Evolutionary conservation across 1,139 yeast species (phyloP).

Genomic region (Geotrichum citri-aurantii): DNA sequence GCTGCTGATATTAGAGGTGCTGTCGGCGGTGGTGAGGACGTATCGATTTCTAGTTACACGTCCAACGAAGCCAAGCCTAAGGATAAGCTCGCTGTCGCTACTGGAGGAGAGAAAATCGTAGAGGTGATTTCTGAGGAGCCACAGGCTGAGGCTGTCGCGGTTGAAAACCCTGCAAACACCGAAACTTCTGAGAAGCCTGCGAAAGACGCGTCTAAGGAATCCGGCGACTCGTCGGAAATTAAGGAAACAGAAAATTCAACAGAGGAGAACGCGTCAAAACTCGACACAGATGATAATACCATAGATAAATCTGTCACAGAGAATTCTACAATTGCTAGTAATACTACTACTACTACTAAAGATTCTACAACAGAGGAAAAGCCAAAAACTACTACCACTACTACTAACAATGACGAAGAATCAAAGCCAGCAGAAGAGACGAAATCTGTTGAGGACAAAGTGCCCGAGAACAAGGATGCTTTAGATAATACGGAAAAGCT

Average conservation of each 20-base stretch:
- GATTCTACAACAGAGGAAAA: constrained; percentile 4
- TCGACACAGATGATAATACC: background rate
- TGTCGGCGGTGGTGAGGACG: constrained; percentile 48
- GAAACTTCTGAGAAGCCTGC: constrained; percentile 8
- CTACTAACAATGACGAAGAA: background rate
- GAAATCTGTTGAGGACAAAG: background rate
- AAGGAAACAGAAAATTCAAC: constrained; percentile 10
- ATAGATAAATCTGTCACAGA: constrained; percentile 9
- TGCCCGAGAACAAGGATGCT: background rate
- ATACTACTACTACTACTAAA: constrained; percentile 8
- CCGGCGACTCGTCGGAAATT: background rate
- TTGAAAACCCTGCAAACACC: background rate
- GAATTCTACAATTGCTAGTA: background rate
- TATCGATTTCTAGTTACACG: constrained; percentile 39
- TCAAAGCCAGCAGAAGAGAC: background rate
- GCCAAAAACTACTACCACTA: background rate
- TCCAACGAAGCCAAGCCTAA: constrained; percentile 17
- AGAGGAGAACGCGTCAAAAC: constrained; percentile 7
- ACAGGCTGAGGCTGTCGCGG: background rate
- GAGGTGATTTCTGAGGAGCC: background rate
- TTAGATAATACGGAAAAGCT: background rate
- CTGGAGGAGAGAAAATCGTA: background rate
- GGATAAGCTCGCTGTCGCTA: background rate
- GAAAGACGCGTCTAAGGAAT: constrained; percentile 2
- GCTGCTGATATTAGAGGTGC: constrained; percentile 62